Evolutionary conservation across 208 protist genomes (phyloP).

Genomic region (Acanthamoeba healyi): DNA sequence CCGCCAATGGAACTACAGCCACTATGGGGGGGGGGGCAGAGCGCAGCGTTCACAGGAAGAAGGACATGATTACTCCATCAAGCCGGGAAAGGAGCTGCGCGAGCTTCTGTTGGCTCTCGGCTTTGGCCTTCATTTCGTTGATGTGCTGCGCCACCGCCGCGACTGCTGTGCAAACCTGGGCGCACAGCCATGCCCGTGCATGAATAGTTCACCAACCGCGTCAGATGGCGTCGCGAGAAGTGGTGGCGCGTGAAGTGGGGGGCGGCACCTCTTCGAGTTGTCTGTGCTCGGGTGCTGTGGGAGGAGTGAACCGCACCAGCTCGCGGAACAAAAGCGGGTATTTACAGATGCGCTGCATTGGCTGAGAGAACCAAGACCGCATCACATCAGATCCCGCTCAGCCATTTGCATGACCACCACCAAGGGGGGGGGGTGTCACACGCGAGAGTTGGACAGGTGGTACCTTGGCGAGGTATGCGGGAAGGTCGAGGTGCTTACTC

Average conservation of each 20-base stretch:
- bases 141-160: conserved; percentile 1
- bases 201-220: too few relatives aligned
- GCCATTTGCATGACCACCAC: too few relatives aligned
- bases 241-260: not conserved
- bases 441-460: too few relatives aligned
- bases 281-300: not conserved
- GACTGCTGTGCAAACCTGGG: not conserved
- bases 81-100: conserved; percentile 2
- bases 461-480: conserved; percentile 13
- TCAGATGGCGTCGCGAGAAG: too few relatives aligned
- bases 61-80: not conserved
- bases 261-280: conserved; percentile 23
- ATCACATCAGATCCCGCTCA: not conserved
- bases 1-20: not conserved
- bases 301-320: not conserved
- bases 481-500: conserved; percentile 32
- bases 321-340: conserved; percentile 54
- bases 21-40: not conserved
- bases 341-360: conserved; percentile 52
- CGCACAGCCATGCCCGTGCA: not conserved
- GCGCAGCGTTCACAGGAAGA: not conserved
- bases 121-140: conserved; percentile 52
- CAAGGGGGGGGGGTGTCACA: too few relatives aligned
- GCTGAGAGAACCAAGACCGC: not conserved
- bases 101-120: not conserved